Conservation (phyloP, 805 yeast genomes). For the Pichia gijzeniarum region DNA sequence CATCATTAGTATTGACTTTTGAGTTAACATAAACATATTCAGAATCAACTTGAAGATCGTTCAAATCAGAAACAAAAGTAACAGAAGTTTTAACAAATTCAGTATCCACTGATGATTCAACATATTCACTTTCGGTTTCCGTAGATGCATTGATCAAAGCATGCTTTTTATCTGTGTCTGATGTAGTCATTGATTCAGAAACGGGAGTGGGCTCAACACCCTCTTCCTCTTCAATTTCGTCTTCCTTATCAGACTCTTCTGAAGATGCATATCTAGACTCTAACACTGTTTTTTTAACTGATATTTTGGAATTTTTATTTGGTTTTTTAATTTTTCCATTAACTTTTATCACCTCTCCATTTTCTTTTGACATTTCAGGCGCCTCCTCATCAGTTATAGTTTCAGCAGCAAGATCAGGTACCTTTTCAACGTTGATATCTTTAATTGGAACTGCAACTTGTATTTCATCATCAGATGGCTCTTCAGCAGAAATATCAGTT, state of each 20-base stretch:
- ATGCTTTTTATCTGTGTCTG: not conserved
- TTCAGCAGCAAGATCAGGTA: too few species aligned
- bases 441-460: too few species aligned
- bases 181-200: not conserved
- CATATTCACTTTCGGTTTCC: not conserved
- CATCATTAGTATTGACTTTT: not conserved
- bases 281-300: too few species aligned
- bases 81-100: not conserved
- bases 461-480: too few species aligned
- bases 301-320: too few species aligned
- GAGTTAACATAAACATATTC: not conserved
- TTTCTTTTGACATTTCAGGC: too few species aligned
- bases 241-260: not conserved
- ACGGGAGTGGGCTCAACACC: not conserved
- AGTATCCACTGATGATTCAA: not conserved
- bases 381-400: too few species aligned
- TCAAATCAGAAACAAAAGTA: not conserved
- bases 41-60: not conserved
- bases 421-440: too few species aligned
- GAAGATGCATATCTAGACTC: too few species aligned
- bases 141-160: not conserved
- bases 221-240: not conserved
- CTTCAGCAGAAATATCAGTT: too few species aligned
- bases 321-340: too few species aligned
- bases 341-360: too few species aligned